Percentiles rank a stretch among this genome's conserved stretches.
phyloP scores from a whole-genome alignment of 1,284 basidiomycete species.

The Trichosporon faecale region DNA sequence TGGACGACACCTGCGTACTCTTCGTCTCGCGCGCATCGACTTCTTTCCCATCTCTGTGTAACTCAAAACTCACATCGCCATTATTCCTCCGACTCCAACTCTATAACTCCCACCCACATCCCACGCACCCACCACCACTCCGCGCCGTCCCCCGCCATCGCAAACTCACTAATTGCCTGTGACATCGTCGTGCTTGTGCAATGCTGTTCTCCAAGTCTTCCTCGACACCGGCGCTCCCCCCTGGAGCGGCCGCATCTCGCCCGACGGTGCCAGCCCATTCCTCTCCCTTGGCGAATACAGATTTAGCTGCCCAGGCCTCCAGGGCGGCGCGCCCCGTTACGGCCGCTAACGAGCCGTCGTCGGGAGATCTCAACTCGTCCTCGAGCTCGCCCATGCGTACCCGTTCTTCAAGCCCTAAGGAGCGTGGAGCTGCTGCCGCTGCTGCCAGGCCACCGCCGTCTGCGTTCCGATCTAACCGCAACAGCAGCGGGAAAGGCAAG shows the following conservation, averaged over 20 bases:
- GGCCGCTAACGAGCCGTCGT: neutral
- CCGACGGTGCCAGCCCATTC: neutral
- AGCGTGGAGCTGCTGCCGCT: neutral
- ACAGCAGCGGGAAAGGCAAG: constrained; percentile 18
- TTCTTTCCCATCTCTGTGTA: neutral
- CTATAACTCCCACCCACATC: neutral
- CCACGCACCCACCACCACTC: neutral
- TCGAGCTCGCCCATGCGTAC: neutral
- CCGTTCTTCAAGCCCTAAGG: neutral
- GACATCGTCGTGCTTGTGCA: neutral
- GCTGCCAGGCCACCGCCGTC: constrained; percentile 12
- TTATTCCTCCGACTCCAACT: neutral
- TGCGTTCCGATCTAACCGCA: constrained; percentile 11
- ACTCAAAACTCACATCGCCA: neutral
- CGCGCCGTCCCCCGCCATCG: neutral
- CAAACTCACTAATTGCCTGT: neutral
- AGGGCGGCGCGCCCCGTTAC: neutral
- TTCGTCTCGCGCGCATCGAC: neutral
- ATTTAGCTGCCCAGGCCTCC: neutral
- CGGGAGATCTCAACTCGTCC: neutral
- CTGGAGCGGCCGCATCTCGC: neutral
- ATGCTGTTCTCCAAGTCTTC: neutral
- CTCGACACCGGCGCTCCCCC: neutral
- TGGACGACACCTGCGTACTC: neutral
- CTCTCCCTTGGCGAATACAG: neutral